Evolutionary conservation across 768 basidiomycete species (phyloP).

Genomic region (Filobasidium floriforme): DNA sequence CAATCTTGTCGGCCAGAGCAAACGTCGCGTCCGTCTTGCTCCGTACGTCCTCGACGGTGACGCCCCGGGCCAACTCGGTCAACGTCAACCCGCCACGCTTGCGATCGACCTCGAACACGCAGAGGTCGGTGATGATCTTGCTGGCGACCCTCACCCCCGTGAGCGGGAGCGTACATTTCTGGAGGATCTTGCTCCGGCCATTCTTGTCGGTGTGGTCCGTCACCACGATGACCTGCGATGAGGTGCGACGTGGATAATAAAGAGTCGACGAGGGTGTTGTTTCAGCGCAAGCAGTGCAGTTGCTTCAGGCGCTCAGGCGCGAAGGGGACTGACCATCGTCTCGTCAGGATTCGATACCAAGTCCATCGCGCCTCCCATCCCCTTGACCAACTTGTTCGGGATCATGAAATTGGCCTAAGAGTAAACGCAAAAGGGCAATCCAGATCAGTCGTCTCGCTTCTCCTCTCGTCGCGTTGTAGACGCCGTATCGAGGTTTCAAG

Average conservation of each 20-base stretch:
- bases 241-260: slow-evolving; percentile 29
- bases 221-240: slow-evolving; percentile 57
- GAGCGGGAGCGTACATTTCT: slow-evolving; percentile 70
- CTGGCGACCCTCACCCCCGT: slow-evolving; percentile 84
- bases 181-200: slow-evolving; percentile 79
- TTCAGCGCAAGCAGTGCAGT: no score
- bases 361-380: slow-evolving; percentile 92
- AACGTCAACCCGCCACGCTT: slow-evolving; percentile 59
- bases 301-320: no score
- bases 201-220: slow-evolving; percentile 89
- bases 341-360: slow-evolving; percentile 91
- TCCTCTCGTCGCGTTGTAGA: no score
- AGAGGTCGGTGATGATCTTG: slow-evolving; percentile 83
- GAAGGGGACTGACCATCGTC: slow-evolving; percentile 61
- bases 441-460: no score
- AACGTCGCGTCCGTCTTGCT: slow-evolving; percentile 83
- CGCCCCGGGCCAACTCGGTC: slow-evolving; percentile 76
- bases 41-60: slow-evolving; percentile 71
- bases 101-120: slow-evolving; percentile 79
- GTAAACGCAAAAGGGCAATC: no score
- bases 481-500: background rate
- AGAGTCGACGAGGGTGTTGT: background rate
- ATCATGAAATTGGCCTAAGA: slow-evolving; percentile 93
- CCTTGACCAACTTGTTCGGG: slow-evolving; percentile 61
- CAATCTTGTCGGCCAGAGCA: slow-evolving; percentile 42